Evolutionary conservation across 148 eudicot species (phyloP), one percentile per base, ranked within the genome.

Genomic region (Polygonum aviculare): DNA sequence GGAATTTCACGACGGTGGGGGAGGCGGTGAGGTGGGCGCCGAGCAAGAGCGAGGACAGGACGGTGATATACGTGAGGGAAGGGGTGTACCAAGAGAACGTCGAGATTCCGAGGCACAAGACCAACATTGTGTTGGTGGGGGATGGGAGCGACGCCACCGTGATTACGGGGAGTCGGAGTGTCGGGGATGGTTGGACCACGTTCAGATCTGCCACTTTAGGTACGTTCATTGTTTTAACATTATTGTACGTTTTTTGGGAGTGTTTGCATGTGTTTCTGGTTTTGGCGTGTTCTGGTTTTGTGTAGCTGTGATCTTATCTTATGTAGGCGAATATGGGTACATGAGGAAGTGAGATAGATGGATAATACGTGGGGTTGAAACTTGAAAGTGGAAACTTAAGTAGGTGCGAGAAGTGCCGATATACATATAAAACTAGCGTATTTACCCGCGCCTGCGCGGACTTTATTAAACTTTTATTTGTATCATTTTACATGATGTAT

Each of bases 141-240:
- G 99, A 96, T 59, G 99, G 99, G 36, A 83, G 87, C 45, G 97
- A 93, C 54, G 83, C 65, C 19, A 93, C 97, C 75, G 72, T 87
- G 0, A 86, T 96, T 41, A 87, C 82, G 0, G 91, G 98, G 44
- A 84, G 78, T 70, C 85, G 98, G 79, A 96, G 98, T 77, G 93
- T 86, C 0, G 93, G 19, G 6, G 98, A 87, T 81, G 94, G 97
- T 41, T 96, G 99, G 99, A 96, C 98, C 75, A 96, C 99, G 40
- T 96, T 89, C 85, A 85, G 98, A 91, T 96, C 99, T 45, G 97
- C 99, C 3, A 96, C 98, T 69, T 82, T 93, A 69, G 98, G 99
- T 96, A 89, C 83, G 21, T 76, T 54, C 7, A 44, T 15, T n/a
- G 4, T 26, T 26, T 26, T 26, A 26, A 26, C 1, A 36, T 14